Evolutionary conservation across 148 eudicot species (phyloP).

Genomic region (Agrostemma githago): DNA sequence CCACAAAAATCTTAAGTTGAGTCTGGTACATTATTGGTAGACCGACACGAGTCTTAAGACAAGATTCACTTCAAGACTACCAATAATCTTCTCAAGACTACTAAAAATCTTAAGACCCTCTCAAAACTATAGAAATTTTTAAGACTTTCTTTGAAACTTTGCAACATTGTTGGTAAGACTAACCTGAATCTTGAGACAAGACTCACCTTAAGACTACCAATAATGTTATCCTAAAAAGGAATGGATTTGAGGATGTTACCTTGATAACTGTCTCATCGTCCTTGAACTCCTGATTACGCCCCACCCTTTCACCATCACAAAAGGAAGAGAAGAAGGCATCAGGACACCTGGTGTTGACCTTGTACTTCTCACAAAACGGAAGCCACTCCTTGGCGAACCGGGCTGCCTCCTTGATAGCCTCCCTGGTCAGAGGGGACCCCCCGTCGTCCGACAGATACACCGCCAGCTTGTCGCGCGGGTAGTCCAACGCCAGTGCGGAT

Average conservation of each 20-base stretch:
- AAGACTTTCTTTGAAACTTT: no score
- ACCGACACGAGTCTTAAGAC: no score
- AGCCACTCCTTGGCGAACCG: conserved; percentile 47
- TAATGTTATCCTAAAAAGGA: no score
- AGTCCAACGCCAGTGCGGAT: conserved; percentile 53
- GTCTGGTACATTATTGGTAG: no score
- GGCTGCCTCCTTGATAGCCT: conserved; percentile 39
- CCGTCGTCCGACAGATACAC: conserved; percentile 66
- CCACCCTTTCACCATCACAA: conserved; percentile 21
- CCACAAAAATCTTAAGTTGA: no score
- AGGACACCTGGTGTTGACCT: conserved; percentile 47
- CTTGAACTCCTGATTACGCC: conserved; percentile 10
- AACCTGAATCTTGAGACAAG: no score
- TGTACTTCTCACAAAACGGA: conserved; percentile 50
- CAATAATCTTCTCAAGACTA: no score
- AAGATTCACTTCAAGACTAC: no score
- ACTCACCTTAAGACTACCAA: no score
- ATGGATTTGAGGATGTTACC: conserved; percentile 17
- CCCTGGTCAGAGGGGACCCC: conserved; percentile 39
- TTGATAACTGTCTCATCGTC: conserved; percentile 18
- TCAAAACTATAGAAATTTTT: no score
- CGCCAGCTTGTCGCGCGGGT: conserved; percentile 47
- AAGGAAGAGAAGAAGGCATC: conserved; percentile 38
- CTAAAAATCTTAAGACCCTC: no score
- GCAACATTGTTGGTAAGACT: no score